Percentiles rank a stretch among this genome's conserved stretches.
phyloP scores from a whole-genome alignment of 495 filamentous ascomycete species.

The Pyrenopolyporus hunteri region DNA sequence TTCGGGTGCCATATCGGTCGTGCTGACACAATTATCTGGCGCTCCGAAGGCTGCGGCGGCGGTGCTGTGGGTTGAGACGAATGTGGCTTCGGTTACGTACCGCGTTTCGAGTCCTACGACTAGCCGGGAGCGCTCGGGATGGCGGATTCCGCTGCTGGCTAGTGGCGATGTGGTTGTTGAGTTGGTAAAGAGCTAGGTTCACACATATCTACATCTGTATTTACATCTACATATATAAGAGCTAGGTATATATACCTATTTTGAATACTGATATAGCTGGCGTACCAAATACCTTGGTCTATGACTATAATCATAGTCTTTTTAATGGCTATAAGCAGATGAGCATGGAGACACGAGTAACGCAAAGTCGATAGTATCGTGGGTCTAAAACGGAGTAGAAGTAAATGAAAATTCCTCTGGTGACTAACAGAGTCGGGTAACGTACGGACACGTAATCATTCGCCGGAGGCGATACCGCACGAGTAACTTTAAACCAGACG shows the following conservation, averaged over 20 bases:
- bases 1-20: constrained; percentile 31
- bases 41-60: constrained; percentile 31
- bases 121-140: constrained; percentile 12
- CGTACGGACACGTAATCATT: no score
- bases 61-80: constrained; percentile 35
- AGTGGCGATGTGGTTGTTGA: constrained; percentile 23
- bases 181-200: constrained; percentile 9
- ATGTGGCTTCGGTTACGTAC: neutral
- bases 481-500: neutral
- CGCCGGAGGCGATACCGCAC: no score
- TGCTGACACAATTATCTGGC: constrained; percentile 30
- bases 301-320: no score
- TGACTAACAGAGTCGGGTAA: no score
- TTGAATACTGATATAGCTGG: neutral
- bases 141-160: constrained; percentile 12
- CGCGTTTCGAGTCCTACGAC: neutral
- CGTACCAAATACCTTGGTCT: neutral
- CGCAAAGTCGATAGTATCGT: no score
- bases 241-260: neutral
- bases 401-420: no score
- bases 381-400: no score
- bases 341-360: no score
- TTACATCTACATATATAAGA: neutral
- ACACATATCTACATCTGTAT: neutral
- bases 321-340: no score